phyloP scores from a whole-genome alignment of 176 grass and related monocot genomes.

The Lolium multiflorum region DNA sequence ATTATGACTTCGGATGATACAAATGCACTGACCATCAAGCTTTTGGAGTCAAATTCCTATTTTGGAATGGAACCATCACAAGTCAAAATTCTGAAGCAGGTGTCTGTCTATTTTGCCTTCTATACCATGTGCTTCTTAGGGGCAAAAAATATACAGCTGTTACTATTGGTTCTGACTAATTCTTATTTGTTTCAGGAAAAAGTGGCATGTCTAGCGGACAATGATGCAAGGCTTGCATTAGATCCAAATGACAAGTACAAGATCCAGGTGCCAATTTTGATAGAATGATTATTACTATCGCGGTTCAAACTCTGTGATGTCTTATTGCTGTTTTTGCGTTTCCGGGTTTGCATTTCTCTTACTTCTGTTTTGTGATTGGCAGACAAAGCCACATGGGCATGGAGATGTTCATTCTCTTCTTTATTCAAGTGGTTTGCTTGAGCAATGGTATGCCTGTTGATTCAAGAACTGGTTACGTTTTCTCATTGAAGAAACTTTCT shows the following conservation, averaged over 20 bases:
- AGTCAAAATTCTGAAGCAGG: conserved; percentile 97
- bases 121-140: conserved; percentile 19
- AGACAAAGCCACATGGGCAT: conserved; percentile 99
- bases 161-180: conserved; percentile 18
- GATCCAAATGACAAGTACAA: conserved; percentile 95
- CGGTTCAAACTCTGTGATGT: background rate
- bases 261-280: conserved; percentile 69
- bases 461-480: background rate
- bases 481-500: conserved; percentile 8
- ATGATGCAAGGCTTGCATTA: conserved; percentile 89
- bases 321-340: background rate
- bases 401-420: conserved; percentile 98
- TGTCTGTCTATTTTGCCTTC: conserved; percentile 32
- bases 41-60: conserved; percentile 87
- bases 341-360: conserved; percentile 18
- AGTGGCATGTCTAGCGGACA: conserved; percentile 88
- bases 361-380: conserved; percentile 40
- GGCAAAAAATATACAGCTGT: background rate
- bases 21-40: conserved; percentile 69
- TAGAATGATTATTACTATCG: background rate
- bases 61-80: conserved; percentile 95
- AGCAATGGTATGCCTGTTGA: conserved; percentile 68
- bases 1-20: conserved; percentile 99
- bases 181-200: conserved; percentile 72
- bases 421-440: conserved; percentile 90